Evolutionary conservation across 495 filamentous ascomycete species (phyloP), one percentile per base, ranked within the genome.

Genomic region (Thermothielavioides terrestris): DNA sequence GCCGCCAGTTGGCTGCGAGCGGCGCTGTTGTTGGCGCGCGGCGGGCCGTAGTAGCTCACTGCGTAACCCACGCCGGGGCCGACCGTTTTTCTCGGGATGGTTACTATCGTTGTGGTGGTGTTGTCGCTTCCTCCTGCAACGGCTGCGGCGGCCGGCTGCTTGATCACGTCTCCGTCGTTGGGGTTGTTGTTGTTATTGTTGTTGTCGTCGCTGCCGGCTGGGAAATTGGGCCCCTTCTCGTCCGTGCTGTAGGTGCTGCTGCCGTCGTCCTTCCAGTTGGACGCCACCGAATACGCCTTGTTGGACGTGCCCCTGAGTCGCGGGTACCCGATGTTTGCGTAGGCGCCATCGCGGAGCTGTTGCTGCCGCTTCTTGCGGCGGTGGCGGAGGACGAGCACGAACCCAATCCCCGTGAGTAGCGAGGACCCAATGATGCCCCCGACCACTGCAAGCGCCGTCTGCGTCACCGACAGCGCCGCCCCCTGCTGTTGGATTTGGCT

Each of bases 391-490:
- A 66, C 50, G 26, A 69, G 52, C 30, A 53, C 62, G 27, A 68
- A 62, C 11, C 51, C 61, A 5, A 59, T 37, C 20, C 62, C 52
- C 6, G 64, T 69, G 21, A 73, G 46, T 32, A 73, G 55, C 8
- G 68, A 62, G 4, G 65, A 68, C n/a, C 63, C 70, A 41, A 72
- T 36, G 28, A 73, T 61, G 35, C 61, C 67, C 14, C 68, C 70
- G 2, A 71, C 56, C 8, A 73, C 60, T 7, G 68, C 60, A 17
- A 63, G 58, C n/a, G 70, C 70, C 12, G 67, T 54, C 50, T 64
- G 66, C 1, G 68, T 62, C 28, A 58, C 52, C 22, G 67, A 69
- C 3, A 70, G 46, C 1, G 65, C 66, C 22, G 60, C 58, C 21
- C 60, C 55, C 21, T 61, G 62, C 37, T 67, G 64, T 22, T 64